Evolutionary conservation across 169 alveolate species (phyloP), one percentile per base, ranked within the genome.

Genomic region (Eimeria maxima): DNA sequence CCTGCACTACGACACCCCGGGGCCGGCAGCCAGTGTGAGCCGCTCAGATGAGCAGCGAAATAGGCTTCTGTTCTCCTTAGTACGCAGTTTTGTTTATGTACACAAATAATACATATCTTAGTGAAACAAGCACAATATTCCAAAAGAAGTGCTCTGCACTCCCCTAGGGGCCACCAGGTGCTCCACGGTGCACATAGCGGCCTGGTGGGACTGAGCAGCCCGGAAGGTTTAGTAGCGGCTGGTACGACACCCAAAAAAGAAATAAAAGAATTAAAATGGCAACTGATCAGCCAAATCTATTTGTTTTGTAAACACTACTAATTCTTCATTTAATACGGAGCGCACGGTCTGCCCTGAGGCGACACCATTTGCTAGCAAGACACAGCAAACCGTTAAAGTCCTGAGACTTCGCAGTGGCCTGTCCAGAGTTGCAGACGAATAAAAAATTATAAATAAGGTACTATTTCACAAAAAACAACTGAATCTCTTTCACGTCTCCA

Each of bases 191-290:
- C 93, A 47, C 80, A 38, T 86, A 60, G 93, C 93, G 93, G 93
- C 93, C 93, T 86, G 80, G 78, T 86, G 93, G 93, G 93, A 86
- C 93, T 86, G 93, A 81, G 90, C 86, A 74, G 86, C 57, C 57
- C 86, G 60, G 57, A 22, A 4, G 29, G 86, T 74, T 33, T 74
- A 74, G 86, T 63, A 44, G 86, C 63, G 29, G 16, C 86, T 38
- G 57, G 63, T 74, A 45, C 7, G 60, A 22, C 60, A 22, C 63
- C 63, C 63, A 74, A 44, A 24, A 42, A 42, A 74, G 86, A 22
- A 42, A 74, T 27, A 29, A 10, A 7, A 29, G 13, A 69, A 69
- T 69, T 69, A 2, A 29, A 69, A 10, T 69, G 78, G 47, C 5
- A 29, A 29, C 11, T 6, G 27, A 69, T 13, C 47, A 29, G 47